These are phyloP conservation scores for Chlorella sorokiniana DNA, from an alignment of 139 green algal species.

Conservation along the genomic window DNA sequence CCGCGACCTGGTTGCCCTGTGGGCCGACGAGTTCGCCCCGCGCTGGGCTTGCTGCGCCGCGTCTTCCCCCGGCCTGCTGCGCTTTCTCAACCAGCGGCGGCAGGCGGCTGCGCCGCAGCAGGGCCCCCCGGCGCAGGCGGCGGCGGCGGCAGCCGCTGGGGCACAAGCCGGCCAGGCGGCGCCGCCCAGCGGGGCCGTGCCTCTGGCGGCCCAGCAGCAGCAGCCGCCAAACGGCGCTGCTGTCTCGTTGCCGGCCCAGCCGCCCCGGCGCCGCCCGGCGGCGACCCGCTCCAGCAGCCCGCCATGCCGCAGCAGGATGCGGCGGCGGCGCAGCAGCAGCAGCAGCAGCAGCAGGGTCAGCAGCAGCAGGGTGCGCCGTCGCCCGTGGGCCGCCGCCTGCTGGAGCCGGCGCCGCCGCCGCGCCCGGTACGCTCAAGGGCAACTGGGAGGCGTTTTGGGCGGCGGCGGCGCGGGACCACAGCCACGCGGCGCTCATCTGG, in stretches of 20 bases:
- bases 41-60: conserved; percentile 72
- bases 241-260: too few relatives aligned
- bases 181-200: too few relatives aligned
- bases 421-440: conserved; percentile 44
- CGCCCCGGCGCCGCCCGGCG: not conserved
- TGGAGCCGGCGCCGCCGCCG: not conserved
- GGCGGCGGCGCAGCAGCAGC: not conserved
- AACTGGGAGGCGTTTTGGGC: conserved; percentile 90
- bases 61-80: conserved; percentile 80
- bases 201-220: too few relatives aligned
- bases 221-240: too few relatives aligned
- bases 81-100: conserved; percentile 59
- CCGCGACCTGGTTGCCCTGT: conserved; percentile 80
- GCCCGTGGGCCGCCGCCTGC: not conserved
- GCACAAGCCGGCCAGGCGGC: too few relatives aligned
- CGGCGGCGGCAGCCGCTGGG: not conserved
- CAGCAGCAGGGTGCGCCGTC: not conserved
- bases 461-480: conserved; percentile 69
- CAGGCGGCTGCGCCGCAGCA: not conserved
- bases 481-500: conserved; percentile 88
- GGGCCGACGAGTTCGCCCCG: conserved; percentile 79
- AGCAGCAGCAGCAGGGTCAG: not conserved
- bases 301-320: not conserved
- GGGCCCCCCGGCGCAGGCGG: not conserved
- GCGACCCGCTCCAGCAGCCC: not conserved